A percentile compares a stretch with the other conserved stretches of the same genome.
These are phyloP conservation scores for Macrolepiota dolichaula DNA, from an alignment of 768 basidiomycete genomes.

Conservation along the genomic window DNA sequence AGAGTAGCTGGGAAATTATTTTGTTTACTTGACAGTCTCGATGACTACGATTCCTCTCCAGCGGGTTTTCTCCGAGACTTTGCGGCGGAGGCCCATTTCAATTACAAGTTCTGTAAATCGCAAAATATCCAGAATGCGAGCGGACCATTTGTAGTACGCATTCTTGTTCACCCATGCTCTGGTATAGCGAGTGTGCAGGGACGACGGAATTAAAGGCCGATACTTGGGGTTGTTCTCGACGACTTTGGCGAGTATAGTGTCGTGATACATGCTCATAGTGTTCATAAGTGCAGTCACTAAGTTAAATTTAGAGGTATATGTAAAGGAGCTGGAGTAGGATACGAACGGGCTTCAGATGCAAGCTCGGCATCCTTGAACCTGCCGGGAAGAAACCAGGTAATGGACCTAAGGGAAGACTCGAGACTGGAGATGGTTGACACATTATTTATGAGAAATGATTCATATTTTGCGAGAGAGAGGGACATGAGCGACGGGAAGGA, in stretches of 20 bases:
- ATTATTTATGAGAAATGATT: constrained; percentile 80
- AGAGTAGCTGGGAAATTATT: not conserved
- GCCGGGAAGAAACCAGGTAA: constrained; percentile 95
- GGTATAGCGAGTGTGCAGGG: constrained; percentile 86
- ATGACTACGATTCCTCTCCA: constrained; percentile 79
- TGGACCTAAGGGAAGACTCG: constrained; percentile 82
- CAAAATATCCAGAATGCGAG: constrained; percentile 71
- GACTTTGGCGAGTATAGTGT: constrained; percentile 77
- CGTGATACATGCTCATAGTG: constrained; percentile 90
- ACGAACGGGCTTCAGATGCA: constrained; percentile 91
- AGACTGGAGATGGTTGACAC: constrained; percentile 82
- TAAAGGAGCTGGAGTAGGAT: constrained; percentile 13
- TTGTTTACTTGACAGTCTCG: constrained; percentile 79
- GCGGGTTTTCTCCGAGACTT: constrained; percentile 54
- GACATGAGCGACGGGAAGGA: constrained; percentile 41
- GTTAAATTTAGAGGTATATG: constrained; percentile 15
- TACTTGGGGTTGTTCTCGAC: constrained; percentile 63
- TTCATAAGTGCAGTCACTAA: constrained; percentile 87
- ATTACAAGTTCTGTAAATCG: constrained; percentile 80
- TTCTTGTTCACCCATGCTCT: constrained; percentile 79
- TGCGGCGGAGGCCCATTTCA: constrained; percentile 85
- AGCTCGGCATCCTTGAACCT: constrained; percentile 97
- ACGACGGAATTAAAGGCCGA: constrained; percentile 71
- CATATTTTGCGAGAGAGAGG: constrained; percentile 68
- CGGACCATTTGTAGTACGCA: constrained; percentile 71